Evolutionary conservation across 305 asterid species (phyloP), one percentile per base, ranked within the genome.

Genomic region (Caryopteris hybrid): DNA sequence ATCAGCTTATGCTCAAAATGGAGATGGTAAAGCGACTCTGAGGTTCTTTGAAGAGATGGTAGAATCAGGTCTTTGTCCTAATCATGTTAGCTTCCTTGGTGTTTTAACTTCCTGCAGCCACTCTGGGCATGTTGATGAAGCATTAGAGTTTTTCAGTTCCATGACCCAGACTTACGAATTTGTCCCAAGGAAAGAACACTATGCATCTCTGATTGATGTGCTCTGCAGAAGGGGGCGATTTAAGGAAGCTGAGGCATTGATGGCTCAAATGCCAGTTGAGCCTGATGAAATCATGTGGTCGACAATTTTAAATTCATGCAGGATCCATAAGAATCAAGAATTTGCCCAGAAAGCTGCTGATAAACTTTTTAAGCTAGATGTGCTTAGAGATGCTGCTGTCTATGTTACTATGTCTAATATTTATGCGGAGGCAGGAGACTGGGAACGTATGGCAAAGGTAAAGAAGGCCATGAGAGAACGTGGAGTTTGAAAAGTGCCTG

Each of bases 201-300:
- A 86, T 70, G 81, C 85, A 36, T 83, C 89, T 46, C 66, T 91
- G 73, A 79, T 89, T 34, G 92, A 92, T 33, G 85, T 85, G 66
- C 81, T 89, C 18, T 91, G 96, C 71, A 78, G 96, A 78, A 80
- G 60, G 61, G 96, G 95, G 22, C 45, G 79, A 46, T 91, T 91
- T 58, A 50, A 59, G 3, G 89, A 85, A 62, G 95, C 96, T 31
- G 92, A 92, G 84, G 61, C 72, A 6, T 65, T 86, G 65, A 87
- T 92, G 76, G 66, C 75, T 43, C 75, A 82, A 67, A 89, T 91
- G 95, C 94, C 95, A 16, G 78, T 85, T 65, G 80, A 84, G 74
- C 95, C 95, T 2, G 92, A 86, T 69, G 98, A 92, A 74, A 82
- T 87, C 63, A 89, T 87, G 74, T 89, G 90, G 98, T 87, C 95